Base-by-base conservation (phyloP, 306 rosid species). In the Urtica urens region DNA sequence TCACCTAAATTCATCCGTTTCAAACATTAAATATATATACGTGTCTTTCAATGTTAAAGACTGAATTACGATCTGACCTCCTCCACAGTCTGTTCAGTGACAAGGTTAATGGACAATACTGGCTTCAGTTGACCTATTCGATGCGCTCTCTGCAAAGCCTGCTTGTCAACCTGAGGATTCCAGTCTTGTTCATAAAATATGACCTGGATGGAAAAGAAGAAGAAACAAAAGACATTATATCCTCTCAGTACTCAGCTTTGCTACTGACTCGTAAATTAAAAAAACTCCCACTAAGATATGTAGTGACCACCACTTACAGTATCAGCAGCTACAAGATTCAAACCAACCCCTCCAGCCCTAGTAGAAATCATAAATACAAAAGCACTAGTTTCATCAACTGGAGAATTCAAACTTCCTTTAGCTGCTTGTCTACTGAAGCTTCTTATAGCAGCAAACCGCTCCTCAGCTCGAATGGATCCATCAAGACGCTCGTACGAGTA, bases 261-360 rank as follows among this genome's bases (percentile, higher is more conserved):
- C n/a, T n/a, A n/a, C n/a, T n/a, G n/a, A n/a, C n/a, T n/a, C n/a
- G n/a, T n/a, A n/a, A n/a, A n/a, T n/a, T n/a, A n/a, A n/a, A n/a
- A n/a, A n/a, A n/a, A n/a, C n/a, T n/a, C n/a, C n/a, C n/a, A n/a
- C n/a, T n/a, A n/a, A n/a, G n/a, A 22, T 7, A 15, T 27, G 30
- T 19, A 17, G 3, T 27, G 10, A 49, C n/a, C 22, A 25, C 59
- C 47, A 72, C 90, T 81, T 63, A 88, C 97, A 61, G 95, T 78
- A 72, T 88, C 97, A 66, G 95, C 95, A 38, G 95, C 85, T 24
- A 88, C 93, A 33, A 88, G 93, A 71, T 84, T 88, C 80, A 88
- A 70, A 59, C 97, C 97, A 70, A 88, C 90, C 61, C 97, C 97
- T 48, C 97, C 97, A 49, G 95, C 97, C 69, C 97, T 84, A 29